Evolutionary conservation across 805 yeast genomes (phyloP), one percentile per base, ranked within the genome.

Genomic region (Nakazawaea wickerhamii): DNA sequence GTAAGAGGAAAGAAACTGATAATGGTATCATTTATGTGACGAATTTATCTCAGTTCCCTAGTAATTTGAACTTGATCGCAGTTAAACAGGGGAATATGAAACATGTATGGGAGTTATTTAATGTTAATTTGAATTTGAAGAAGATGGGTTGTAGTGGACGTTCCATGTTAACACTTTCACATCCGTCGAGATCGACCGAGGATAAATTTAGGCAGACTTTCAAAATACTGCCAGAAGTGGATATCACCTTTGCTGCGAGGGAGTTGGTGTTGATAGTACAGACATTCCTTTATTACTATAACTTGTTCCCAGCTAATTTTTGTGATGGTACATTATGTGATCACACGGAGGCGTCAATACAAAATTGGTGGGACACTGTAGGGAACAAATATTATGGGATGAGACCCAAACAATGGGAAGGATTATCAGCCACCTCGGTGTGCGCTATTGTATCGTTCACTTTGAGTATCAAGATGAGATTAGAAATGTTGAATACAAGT

Each of bases 261-360:
- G 96, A 88, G 56, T 60, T 93, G 35, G 81, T 89, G 3, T 76
- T 79, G 31, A 58, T 88, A 20, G 66, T 86, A 2, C 99, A 91
- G 61, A 78, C 80, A 1, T 75, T 84, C 31, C 68, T 91, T 19
- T 83, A 77, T 52, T 90, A 89, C 59, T 90, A 84, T 60, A 84
- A 80, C 43, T 60, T 88, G 32, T 67, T 88, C 11, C 82, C 79
- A 39, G 79, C 86, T 0, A 63, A 64, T 25, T 78, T 73, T 49
- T 85, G 86, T 44, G 97, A 93, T 61, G 98, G 99, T 0, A 64
- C 91, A 13, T 63, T 89, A 2, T 91, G 98, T 58, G 75, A 78
- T 44, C 70, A 73, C 44, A 91, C 99, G 0, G 82, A 81, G 47
- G 69, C 63, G 18, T 95, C 95, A 0, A 72, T 88, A 19, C 53